Evolutionary conservation across 1,139 yeast species (phyloP).

Genomic region (Arxiozyma bovina): DNA sequence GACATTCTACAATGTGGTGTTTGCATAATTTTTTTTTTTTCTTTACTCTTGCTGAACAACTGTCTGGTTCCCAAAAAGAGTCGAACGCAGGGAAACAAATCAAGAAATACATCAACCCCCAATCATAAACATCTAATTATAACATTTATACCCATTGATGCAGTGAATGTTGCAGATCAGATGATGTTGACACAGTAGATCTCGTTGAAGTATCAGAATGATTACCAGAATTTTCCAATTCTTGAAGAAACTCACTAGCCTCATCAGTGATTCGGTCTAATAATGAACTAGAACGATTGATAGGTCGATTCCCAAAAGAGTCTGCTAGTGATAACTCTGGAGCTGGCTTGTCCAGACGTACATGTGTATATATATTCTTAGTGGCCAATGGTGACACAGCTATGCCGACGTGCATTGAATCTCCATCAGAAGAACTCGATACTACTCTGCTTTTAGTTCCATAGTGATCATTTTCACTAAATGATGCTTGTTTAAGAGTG

Average conservation of each 20-base stretch:
- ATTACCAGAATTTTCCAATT: not conserved
- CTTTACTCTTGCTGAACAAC: too few relatives aligned
- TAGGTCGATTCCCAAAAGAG: constrained; percentile 3
- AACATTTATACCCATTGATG: not conserved
- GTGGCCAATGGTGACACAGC: not conserved
- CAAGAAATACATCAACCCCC: too few relatives aligned
- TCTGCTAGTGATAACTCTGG: constrained; percentile 5
- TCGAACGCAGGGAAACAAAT: too few relatives aligned
- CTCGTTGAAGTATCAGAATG: not conserved
- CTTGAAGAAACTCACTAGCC: not conserved
- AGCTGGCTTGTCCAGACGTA: not conserved
- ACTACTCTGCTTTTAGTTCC: not conserved
- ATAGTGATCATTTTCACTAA: not conserved
- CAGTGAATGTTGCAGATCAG: not conserved
- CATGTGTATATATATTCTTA: not conserved
- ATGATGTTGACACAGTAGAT: not conserved
- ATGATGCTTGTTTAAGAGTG: not conserved
- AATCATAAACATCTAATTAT: too few relatives aligned
- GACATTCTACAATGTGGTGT: too few relatives aligned
- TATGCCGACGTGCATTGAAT: not conserved
- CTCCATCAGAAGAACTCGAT: not conserved
- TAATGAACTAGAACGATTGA: constrained; percentile 1
- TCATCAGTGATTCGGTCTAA: constrained; percentile 3
- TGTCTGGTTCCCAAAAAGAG: too few relatives aligned
- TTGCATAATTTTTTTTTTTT: too few relatives aligned